Conservation (phyloP, 2,329 filamentous ascomycete genomes). For the Chlorencoelia australis region DNA sequence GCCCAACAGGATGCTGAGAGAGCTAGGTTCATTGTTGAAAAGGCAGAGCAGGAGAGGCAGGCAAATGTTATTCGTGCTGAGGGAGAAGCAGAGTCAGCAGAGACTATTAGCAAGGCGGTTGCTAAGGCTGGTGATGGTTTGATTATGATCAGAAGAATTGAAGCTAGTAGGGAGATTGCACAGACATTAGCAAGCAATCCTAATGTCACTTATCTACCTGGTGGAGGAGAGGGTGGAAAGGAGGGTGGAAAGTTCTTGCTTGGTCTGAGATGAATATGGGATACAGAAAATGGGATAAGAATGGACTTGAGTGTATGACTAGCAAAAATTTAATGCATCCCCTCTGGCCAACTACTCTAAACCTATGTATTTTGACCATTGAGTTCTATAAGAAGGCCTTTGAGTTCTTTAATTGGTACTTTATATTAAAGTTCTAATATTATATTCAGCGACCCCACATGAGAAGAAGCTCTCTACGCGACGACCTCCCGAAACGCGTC, state of each 20-base stretch:
- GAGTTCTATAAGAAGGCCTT: no score
- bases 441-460: no score
- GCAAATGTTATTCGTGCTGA: slow-evolving; percentile 97
- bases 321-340: slow-evolving; percentile 10
- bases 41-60: slow-evolving; percentile 96
- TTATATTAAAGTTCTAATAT: no score
- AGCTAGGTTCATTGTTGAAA: slow-evolving; percentile 95
- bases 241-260: slow-evolving; percentile 51
- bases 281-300: not conserved
- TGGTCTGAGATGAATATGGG: slow-evolving; percentile 41
- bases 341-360: not conserved
- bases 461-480: no score
- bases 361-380: no score
- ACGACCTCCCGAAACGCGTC: no score
- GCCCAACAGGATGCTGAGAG: slow-evolving; percentile 98
- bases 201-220: slow-evolving; percentile 89
- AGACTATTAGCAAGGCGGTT: slow-evolving; percentile 89
- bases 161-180: slow-evolving; percentile 93
- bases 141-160: slow-evolving; percentile 92
- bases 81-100: slow-evolving; percentile 93
- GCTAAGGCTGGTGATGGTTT: slow-evolving; percentile 88
- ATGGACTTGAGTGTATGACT: slow-evolving; percentile 6
- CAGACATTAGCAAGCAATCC: slow-evolving; percentile 81
- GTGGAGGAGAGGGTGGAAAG: slow-evolving; percentile 54
- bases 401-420: no score